Base-by-base conservation (phyloP, 2,329 filamentous ascomycete genomes). In the Apiospora rasikravindrae region DNA sequence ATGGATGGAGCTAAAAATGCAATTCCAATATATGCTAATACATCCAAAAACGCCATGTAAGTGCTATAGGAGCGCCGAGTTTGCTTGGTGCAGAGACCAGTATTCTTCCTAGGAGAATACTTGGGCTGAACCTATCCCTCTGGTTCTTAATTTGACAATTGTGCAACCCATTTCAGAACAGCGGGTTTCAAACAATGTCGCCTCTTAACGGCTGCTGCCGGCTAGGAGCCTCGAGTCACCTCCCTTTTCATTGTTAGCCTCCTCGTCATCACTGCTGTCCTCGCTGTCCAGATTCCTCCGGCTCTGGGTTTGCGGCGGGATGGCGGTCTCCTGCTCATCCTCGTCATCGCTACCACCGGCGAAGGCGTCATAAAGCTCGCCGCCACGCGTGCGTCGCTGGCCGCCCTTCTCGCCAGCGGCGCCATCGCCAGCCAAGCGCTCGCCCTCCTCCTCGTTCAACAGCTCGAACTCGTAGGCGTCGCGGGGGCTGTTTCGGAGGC, bases 321-420 rank as follows among this genome's bases (percentile, higher is more conserved):
- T 83, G 44, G 86, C 86, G 71, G 86, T 84, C 24, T 81, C 83
- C 14, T 84, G 81, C 37, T 93, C 91, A 71, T 94, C 93, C 72
- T 96, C 95, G 72, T 96, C 96, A 33, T 89, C 88, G 73, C 89
- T 91, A 70, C 95, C 96, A 22, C 94, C 95, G 0, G 96, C 96
- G 86, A 99, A 99, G 5, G 96, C 96, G 85, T 99, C 96, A 81
- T 99, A 99, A 64, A 99, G 85, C 84, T 98, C 96, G 40, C 96
- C 95, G 2, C 94, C 96, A 40, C 57, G 57, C n/a, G 64, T 45
- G 26, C 94, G 82, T 69, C 88, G 86, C 76, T 84, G 85, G 76
- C 82, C 83, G 76, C 73, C 83, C 83, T 84, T 88, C 80, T 85
- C 85, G 69, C 80, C 83, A 8, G 26, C 44, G 33, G 45, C 44